Base-by-base conservation (phyloP, 2,329 filamentous ascomycete genomes). In the Paracorniculantispora psalliotae region DNA sequence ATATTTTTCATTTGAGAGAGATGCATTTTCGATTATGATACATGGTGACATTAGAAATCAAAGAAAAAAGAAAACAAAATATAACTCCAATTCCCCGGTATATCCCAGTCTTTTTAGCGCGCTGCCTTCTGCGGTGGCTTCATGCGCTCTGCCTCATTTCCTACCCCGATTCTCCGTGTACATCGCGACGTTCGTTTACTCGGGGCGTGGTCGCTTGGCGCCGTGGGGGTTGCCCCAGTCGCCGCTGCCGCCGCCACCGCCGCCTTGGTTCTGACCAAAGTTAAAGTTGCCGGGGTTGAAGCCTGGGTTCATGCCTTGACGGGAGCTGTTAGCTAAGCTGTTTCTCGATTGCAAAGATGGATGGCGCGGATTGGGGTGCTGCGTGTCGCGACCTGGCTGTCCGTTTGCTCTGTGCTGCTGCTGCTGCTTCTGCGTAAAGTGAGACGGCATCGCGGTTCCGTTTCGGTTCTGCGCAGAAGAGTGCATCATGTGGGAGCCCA, bases 171-270 rank as follows among this genome's bases (percentile, higher is more conserved):
- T 12, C 30, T 12, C 30, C 12, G 30, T 33, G 30, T 33, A n/a
- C n/a, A n/a, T n/a, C n/a, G n/a, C n/a, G n/a, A 6, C 12, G 30
- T 12, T 33, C 6, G 4, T 9, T 15, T 78, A 81, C 70, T 92
- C 90, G 61, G 89, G 89, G 63, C 90, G 83, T 64, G 89, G 87
- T 64, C 90, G 81, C 76, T 94, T 94, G 3, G 87, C 86, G 30
- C 89, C 89, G 65, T 93, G 90, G 6, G 90, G 90, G 67, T 93
- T 93, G 79, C 89, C 90, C 73, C 85, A 85, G 58, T 87, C 86
- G 60, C 85, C 75, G 23, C 52, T 25, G 58, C 74, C 75, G 50
- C 72, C 73, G 44, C 71, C 73, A 57, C 75, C 75, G 30, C 65
- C 71, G 43, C 72, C 72, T 63, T 81, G 80, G 66, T 79, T 75